phyloP scores from a whole-genome alignment of 108 stramenopile genomes.

The Pseudonitzschia delicatissima region DNA sequence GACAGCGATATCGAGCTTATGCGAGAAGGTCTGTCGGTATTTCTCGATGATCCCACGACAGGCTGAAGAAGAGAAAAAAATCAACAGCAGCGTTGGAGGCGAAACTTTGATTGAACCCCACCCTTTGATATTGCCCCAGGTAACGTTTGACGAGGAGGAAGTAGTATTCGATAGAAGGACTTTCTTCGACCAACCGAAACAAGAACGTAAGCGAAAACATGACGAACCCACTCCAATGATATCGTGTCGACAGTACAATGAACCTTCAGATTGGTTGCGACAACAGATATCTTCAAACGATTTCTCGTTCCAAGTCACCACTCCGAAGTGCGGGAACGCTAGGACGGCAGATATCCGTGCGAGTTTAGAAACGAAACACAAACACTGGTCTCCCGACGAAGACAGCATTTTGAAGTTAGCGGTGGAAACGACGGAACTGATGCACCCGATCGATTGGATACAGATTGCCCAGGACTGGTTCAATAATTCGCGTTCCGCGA shows the following conservation, averaged over 20 bases:
- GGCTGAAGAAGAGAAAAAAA: not conserved
- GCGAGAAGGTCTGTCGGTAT: constrained; percentile 1
- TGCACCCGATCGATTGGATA: constrained; percentile 22
- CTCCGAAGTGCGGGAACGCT: not conserved
- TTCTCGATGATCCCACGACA: not conserved
- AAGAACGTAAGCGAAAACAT: not conserved
- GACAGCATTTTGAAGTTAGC: constrained; percentile 1
- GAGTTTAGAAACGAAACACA: not conserved
- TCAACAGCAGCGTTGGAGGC: not conserved
- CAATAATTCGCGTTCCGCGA: constrained; percentile 48
- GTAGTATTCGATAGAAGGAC: not conserved
- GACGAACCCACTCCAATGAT: not conserved
- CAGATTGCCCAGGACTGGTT: constrained; percentile 34
- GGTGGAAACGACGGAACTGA: not conserved
- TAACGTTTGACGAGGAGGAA: constrained; percentile 10
- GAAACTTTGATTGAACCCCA: not conserved
- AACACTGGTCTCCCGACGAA: constrained; percentile 7
- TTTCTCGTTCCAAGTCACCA: not conserved
- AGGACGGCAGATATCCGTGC: not conserved
- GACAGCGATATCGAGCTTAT: not conserved
- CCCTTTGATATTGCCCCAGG: not conserved
- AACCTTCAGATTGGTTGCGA: not conserved
- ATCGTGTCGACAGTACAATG: not conserved
- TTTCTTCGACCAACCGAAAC: not conserved
- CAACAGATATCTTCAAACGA: not conserved